A percentile compares a stretch with the other conserved stretches of the same genome.
Conservation (phyloP, 2,329 filamentous ascomycete species). For the Neoarthrinium moseri region DNA sequence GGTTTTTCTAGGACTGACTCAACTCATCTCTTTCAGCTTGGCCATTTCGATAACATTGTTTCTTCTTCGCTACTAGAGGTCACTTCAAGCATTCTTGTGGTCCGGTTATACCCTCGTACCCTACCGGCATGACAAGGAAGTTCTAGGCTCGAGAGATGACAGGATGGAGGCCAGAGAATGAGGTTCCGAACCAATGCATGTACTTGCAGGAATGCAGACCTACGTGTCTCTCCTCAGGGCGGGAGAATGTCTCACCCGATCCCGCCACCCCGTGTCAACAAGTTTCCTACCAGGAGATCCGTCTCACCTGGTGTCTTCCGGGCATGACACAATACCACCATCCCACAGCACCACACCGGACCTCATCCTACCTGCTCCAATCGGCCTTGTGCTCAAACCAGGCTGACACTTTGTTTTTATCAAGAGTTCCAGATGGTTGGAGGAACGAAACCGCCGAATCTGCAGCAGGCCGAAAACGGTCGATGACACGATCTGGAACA, state of each 20-base stretch:
- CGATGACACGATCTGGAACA: neutral
- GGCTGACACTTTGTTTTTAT: neutral
- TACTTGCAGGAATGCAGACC: too few species aligned
- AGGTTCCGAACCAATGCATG: too few species aligned
- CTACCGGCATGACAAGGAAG: neutral
- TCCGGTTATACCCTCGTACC: too few species aligned
- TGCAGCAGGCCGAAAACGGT: neutral
- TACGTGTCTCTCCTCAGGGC: too few species aligned
- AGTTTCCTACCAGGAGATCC: too few species aligned
- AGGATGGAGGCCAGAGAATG: too few species aligned
- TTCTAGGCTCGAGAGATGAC: neutral
- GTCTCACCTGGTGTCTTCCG: neutral
- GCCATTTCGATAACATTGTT: too few species aligned
- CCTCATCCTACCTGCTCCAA: neutral
- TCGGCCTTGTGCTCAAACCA: neutral
- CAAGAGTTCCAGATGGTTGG: neutral
- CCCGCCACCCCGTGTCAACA: too few species aligned
- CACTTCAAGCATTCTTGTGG: slow-evolving; percentile 23
- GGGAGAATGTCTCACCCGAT: too few species aligned
- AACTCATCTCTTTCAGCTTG: slow-evolving; percentile 9
- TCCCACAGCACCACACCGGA: neutral
- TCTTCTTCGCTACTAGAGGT: too few species aligned
- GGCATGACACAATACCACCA: neutral
- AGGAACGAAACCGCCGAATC: neutral
- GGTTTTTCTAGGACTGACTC: neutral